Base-by-base conservation (phyloP, 2,329 filamentous ascomycete genomes). In the Emergomyces pasteurianus region DNA sequence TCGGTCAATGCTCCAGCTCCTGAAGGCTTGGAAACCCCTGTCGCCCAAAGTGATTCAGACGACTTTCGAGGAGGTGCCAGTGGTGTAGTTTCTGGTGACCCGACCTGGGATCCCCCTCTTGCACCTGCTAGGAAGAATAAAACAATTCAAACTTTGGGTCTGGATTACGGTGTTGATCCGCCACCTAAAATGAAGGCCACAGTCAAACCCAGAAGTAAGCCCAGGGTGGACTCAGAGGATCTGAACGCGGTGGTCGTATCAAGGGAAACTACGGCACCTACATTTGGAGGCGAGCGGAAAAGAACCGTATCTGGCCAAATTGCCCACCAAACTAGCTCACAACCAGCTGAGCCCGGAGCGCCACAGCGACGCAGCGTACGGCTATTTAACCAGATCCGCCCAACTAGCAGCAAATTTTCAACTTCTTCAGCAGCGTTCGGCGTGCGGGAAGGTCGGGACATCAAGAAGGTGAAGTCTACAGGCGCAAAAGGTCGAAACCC, bases 221-320 rank as follows among this genome's bases (percentile, higher is more conserved):
- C 69, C 28, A 74, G 72, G 64, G 67, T 68, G 18, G 73, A 75
- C 38, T 59, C 70, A 34, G 77, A 74, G 70, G 78, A 76, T 68
- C 77, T 60, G 63, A 52, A 65, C n/a, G 47, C 69, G 31, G 66
- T 65, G n/a, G 71, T 70, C 54, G 63, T 67, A 18, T 70, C 74
- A 40, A 69, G 68, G 58, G 72, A 74, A 31, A 57, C 68, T 0
- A 58, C 43, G 40, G 67, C 68, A 42, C 68, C 68, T 58, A 69
- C 68, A 57, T 67, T 70, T 59, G 75, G 64, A 66, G 73, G 80
- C 16, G 89, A 92, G 63, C 85, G 91, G 72, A 97, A 96, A 76
- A 85, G 92, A 66, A 96, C 91, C 1, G 83, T 95, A n/a, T 96
- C 92, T 47, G 92, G 92, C 3, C 90, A 95, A 66, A 77, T 79